Conservation (phyloP, 345 rosid genomes). For the Gossypium anomalum region DNA sequence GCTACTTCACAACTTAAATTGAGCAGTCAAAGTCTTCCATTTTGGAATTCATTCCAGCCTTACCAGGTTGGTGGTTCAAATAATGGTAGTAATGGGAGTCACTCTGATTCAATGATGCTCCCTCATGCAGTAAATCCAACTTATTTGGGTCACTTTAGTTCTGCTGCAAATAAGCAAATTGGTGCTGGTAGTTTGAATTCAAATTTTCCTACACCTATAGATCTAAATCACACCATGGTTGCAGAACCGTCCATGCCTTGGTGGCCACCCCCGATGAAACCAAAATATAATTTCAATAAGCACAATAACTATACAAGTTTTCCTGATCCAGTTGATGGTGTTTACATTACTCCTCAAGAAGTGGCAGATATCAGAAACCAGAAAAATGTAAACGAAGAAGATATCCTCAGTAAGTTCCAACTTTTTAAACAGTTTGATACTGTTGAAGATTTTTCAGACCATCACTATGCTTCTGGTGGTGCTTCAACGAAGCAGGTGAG, state of each 20-base stretch:
- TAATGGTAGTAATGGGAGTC: slow-evolving; percentile 13
- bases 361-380: slow-evolving; percentile 26
- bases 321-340: slow-evolving; percentile 17
- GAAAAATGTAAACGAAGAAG: slow-evolving; percentile 34
- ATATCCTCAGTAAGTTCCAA: slow-evolving; percentile 45
- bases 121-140: slow-evolving; percentile 21
- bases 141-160: slow-evolving; percentile 8
- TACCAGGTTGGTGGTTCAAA: slow-evolving; percentile 23
- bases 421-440: slow-evolving; percentile 73
- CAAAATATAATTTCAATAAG: slow-evolving; percentile 4
- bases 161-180: slow-evolving; percentile 4
- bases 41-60: slow-evolving; percentile 2
- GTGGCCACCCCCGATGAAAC: neutral
- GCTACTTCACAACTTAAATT: slow-evolving; percentile 22
- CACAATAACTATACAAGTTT: slow-evolving; percentile 3
- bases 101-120: slow-evolving; percentile 7
- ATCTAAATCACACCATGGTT: slow-evolving; percentile 13
- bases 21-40: slow-evolving; percentile 16
- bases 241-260: slow-evolving; percentile 15
- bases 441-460: slow-evolving; percentile 68
- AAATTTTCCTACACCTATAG: neutral
- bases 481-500: slow-evolving; percentile 50
- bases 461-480: slow-evolving; percentile 42
- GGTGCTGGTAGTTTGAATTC: slow-evolving; percentile 10
- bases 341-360: slow-evolving; percentile 28